These are phyloP conservation scores for Trichoderma brevicompactum DNA, from an alignment of 2,329 filamentous ascomycete genomes.

Conservation along the genomic window DNA sequence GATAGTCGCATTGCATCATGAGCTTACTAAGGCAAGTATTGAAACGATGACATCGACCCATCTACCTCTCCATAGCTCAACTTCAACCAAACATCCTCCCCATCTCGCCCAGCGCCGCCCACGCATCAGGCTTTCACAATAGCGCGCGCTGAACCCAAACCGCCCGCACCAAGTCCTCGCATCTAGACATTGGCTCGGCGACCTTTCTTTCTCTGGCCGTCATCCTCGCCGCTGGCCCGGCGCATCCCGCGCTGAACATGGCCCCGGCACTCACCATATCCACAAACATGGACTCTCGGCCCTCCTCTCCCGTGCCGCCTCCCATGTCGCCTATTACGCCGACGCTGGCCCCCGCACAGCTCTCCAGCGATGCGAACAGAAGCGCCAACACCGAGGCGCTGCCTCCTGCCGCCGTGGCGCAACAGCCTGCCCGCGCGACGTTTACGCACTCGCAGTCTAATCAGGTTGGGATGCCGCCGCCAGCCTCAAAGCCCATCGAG, in stretches of 20 bases:
- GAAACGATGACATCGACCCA: constrained; percentile 16
- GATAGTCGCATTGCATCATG: constrained; percentile 13
- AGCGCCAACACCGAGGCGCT: background rate
- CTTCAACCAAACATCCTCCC: constrained; percentile 4
- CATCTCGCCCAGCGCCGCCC: background rate
- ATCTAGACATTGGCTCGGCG: background rate
- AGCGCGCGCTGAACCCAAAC: background rate
- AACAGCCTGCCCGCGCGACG: constrained; percentile 40
- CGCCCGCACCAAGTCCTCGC: background rate
- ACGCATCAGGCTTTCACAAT: background rate
- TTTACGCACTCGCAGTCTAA: constrained; percentile 53
- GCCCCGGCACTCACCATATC: constrained; percentile 41
- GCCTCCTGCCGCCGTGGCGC: background rate
- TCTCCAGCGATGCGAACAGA: constrained; percentile 31
- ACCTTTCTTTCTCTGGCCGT: background rate
- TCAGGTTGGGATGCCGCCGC: constrained; percentile 50
- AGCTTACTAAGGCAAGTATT: constrained; percentile 15
- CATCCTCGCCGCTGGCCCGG: constrained; percentile 24
- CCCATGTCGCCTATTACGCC: constrained; percentile 62
- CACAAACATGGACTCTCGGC: constrained; percentile 40
- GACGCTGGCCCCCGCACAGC: constrained; percentile 47
- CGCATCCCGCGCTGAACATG: constrained; percentile 27
- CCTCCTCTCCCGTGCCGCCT: constrained; percentile 53
- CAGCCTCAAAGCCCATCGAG: constrained; percentile 57
- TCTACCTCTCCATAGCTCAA: constrained; percentile 1